Base-by-base conservation (phyloP, 306 rosid species). In the Comarum palustre region DNA sequence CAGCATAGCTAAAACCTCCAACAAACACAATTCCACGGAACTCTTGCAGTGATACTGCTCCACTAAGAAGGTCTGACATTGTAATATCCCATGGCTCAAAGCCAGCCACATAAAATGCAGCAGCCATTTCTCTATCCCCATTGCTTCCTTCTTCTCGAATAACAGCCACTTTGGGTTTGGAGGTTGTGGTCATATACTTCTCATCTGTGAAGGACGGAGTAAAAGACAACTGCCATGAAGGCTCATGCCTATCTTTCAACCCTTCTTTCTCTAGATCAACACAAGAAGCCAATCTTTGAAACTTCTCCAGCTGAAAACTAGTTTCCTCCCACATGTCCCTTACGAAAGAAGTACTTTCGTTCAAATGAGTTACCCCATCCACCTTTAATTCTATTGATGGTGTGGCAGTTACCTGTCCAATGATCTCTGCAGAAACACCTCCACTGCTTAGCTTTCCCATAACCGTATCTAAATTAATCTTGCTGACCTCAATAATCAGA, bases 81-180 rank as follows among this genome's bases (percentile, higher is more conserved):
- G 96, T 76, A 74, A 93, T 69, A 82, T 93, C 97, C 97, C 98
- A 90, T 13, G 98, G 93, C 41, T 89, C 93, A 68, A 90, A 93
- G 74, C 97, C 93, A 46, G 96, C 82, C 6, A 92, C 87, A 65
- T 86, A 76, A 84, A 93, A 89, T 1, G 96, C 96, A n/a, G 93
- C 97, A 71, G 98, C 83, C 98, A 93, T 93, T 85, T 93, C 97
- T 71, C 93, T 77, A 62, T 93, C 97, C 58, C 98, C 98, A 27
- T 93, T 93, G 90, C 96, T 90, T 32, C 97, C 98, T 87, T 93
- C 96, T 86, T 92, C 98, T 79, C 96, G 87, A 62, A 90, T 87
- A 83, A 92, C 88, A 6, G 96, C 98, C 75, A 92, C 93, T 71
- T 86, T 88, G 17, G 96, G 98, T 80, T 90, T 92, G 22, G 47